Evolutionary conservation across 2,329 filamentous ascomycete genomes (phyloP).

Genomic region (Fusarium humuli): DNA sequence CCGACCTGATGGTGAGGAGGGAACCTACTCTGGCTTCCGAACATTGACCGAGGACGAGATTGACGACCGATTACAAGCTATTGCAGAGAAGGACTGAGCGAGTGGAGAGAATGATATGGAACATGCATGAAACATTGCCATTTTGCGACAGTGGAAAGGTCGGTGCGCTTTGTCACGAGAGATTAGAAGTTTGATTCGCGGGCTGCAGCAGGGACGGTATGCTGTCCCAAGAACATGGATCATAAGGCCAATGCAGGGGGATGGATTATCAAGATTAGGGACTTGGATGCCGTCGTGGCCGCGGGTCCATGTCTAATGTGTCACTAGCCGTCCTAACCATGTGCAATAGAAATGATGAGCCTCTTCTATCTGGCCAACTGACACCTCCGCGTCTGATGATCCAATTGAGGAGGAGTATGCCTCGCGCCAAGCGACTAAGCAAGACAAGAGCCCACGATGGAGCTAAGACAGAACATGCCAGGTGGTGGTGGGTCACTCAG

Average conservation of each 20-base stretch:
- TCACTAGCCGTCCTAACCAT: conserved; percentile 44
- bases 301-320: conserved; percentile 39
- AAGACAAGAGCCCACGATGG: conserved; percentile 27
- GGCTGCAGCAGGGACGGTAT: conserved; percentile 27
- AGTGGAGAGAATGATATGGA: conserved; percentile 37
- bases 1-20: conserved; percentile 82
- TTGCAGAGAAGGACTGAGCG: conserved; percentile 95
- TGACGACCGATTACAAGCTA: conserved; percentile 96
- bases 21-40: conserved; percentile 82
- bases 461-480: conserved; percentile 17
- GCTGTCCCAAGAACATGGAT: conserved; percentile 37
- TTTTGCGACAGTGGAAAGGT: conserved; percentile 18
- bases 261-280: conserved; percentile 35
- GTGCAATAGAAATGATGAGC: conserved; percentile 46
- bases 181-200: conserved; percentile 37
- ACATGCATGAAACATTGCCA: conserved; percentile 26
- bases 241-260: conserved; percentile 38
- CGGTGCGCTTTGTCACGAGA: conserved; percentile 23
- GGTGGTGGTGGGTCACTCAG: conserved; percentile 39
- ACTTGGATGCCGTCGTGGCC: conserved; percentile 32
- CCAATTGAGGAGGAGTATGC: conserved; percentile 47
- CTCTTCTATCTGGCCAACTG: conserved; percentile 35
- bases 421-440: conserved; percentile 40
- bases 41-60: conserved; percentile 97
- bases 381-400: conserved; percentile 43